Evolutionary conservation across 305 asterid species (phyloP), one percentile per base, ranked within the genome.

Genomic region (Solanum hybrid): DNA sequence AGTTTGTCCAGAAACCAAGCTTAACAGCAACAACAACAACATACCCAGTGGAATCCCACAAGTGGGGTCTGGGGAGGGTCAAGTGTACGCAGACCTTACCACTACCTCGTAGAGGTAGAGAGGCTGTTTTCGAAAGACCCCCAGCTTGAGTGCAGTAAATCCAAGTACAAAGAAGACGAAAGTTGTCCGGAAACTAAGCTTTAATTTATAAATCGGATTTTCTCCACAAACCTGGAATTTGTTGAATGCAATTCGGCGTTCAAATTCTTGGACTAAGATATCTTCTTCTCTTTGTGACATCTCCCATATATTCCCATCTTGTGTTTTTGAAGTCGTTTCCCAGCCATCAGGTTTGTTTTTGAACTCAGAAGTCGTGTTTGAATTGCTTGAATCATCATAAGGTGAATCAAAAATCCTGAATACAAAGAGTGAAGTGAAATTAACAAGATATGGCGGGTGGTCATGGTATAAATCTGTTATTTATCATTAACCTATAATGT

Each of bases 201-300:
- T 42, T 28, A 83, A 29, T 46, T 46, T 51, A 29, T 46, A 83
- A 83, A 29, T 83, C 14, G 40, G 29, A 46, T 5, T 46, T 26
- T 83, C 73, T 46, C 73, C 83, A 89, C 90, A 76, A 84, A 96
- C 98, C 98, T 96, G 97, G 91, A 96, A 97, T 87, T 97, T 97
- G 90, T 95, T 97, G 95, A 92, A 97, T 39, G 99, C 97, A 57
- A 97, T 95, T 73, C 99, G 94, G 39, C 98, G 98, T 91, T 96
- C 99, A 91, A 94, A 97, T 92, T 97, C 99, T 93, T 97, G 99
- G 91, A 97, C 98, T 77, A 97, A 89, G 89, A 97, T 95, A 89
- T 96, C 99, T 93, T 97, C 98, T 92, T 96, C 99, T 90, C 98
- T 95, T 90, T 95, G 98, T 73, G 98, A 94, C 94, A 97, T 95